Evolutionary conservation across 2,329 filamentous ascomycete species (phyloP).

Genomic region (Biscogniauxia mediterranea): DNA sequence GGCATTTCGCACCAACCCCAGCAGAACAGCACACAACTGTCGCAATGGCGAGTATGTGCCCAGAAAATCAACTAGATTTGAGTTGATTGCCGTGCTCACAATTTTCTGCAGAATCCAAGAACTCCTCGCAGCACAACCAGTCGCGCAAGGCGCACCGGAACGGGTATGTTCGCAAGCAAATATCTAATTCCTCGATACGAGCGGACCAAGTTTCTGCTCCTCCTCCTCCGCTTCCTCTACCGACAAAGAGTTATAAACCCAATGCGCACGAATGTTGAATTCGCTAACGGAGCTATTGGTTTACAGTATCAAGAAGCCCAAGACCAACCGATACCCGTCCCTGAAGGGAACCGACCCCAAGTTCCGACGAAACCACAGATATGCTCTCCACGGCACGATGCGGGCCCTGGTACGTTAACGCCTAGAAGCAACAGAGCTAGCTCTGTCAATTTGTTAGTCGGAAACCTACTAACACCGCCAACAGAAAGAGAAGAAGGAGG

Average conservation of each 20-base stretch:
- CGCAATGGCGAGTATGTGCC: conserved; percentile 69
- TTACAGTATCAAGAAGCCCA: conserved; percentile 98
- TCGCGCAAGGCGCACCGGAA: conserved; percentile 98
- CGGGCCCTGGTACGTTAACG: conserved; percentile 81
- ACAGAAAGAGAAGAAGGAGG: conserved; percentile 93
- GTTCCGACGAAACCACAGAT: conserved; percentile 99
- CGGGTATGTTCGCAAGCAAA: conserved; percentile 66
- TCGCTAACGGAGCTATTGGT: conserved; percentile 15
- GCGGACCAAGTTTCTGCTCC: conserved; percentile 1
- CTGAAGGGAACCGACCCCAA: conserved; percentile 99
- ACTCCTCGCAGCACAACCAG: conserved; percentile 99
- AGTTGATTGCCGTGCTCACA: conserved; percentile 26
- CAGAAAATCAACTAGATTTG: background rate
- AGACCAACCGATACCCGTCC: conserved; percentile 97
- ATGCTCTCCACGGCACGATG: conserved; percentile 98
- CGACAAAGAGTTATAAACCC: conserved; percentile 2
- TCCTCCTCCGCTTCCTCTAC: conserved; percentile 5
- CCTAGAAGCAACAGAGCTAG: background rate
- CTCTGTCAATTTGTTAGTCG: background rate
- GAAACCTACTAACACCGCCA: conserved; percentile 17
- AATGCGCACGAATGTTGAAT: background rate
- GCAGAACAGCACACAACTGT: conserved; percentile 32
- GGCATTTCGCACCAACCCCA: conserved; percentile 24
- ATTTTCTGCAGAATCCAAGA: conserved; percentile 82
- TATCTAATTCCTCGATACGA: conserved; percentile 3